Conservation (phyloP, 768 basidiomycete species). For the Sporobolomyces pararoseus region DNA sequence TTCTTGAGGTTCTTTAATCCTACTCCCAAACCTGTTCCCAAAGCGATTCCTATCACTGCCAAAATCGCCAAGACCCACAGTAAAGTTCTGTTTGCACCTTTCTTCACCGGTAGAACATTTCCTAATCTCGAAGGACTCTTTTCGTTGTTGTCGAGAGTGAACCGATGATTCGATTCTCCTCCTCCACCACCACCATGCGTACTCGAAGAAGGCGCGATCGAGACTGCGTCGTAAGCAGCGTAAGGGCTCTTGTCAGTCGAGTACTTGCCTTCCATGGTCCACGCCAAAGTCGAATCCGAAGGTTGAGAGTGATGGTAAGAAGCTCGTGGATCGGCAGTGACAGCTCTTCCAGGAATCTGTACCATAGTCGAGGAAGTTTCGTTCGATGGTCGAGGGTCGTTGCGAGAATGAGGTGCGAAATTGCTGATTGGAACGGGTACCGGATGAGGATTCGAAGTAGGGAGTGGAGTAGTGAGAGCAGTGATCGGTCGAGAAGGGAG, state of each 20-base stretch:
- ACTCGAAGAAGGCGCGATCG: not conserved
- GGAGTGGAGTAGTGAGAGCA: slow-evolving; percentile 28
- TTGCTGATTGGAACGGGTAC: slow-evolving; percentile 31
- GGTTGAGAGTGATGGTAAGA: slow-evolving; percentile 1
- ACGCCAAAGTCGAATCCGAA: slow-evolving; percentile 16
- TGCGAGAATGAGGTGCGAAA: slow-evolving; percentile 17
- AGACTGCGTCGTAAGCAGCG: slow-evolving; percentile 16
- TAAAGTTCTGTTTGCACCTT: slow-evolving; percentile 10
- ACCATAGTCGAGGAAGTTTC: slow-evolving; percentile 12
- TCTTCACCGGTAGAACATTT: not conserved
- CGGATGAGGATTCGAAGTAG: not conserved
- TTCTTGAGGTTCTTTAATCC: slow-evolving; percentile 9
- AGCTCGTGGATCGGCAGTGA: not conserved
- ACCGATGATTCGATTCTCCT: slow-evolving; percentile 24
- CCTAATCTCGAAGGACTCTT: slow-evolving; percentile 1
- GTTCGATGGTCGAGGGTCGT: not conserved
- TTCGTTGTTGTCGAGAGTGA: slow-evolving; percentile 36
- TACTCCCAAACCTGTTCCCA: slow-evolving; percentile 21
- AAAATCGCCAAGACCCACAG: slow-evolving; percentile 11
- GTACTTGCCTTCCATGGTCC: slow-evolving; percentile 23
- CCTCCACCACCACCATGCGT: not conserved
- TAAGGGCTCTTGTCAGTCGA: not conserved
- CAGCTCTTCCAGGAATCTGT: slow-evolving; percentile 9
- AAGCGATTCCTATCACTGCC: slow-evolving; percentile 18
- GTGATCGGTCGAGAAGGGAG: slow-evolving; percentile 31